A percentile compares a stretch with the other conserved stretches of the same genome.
Evolutionary conservation across 2,329 filamentous ascomycete species (phyloP).

Genomic region (Fusarium keratoplasticum): DNA sequence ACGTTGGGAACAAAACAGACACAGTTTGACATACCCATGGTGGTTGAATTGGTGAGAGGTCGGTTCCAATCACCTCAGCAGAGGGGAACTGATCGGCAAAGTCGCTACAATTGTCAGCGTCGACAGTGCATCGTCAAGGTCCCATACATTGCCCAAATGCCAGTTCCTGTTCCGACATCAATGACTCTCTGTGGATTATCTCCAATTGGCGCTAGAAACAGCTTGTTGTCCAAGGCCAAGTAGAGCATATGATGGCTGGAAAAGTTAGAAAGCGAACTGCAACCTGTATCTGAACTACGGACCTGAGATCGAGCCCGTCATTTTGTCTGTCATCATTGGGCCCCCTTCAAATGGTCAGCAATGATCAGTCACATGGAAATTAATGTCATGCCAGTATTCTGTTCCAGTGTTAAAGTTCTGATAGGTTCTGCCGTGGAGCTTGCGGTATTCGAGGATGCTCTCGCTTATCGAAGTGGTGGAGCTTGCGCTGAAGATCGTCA

Average conservation of each 20-base stretch:
- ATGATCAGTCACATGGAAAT: not conserved
- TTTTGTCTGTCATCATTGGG: constrained; percentile 45
- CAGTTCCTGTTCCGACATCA: not conserved
- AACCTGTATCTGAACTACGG: not conserved
- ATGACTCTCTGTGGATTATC: not conserved
- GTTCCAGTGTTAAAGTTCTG: constrained; percentile 14
- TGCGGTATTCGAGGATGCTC: constrained; percentile 25
- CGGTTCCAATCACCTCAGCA: constrained; percentile 60
- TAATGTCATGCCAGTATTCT: constrained; percentile 31
- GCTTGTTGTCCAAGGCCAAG: not conserved
- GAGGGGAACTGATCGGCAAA: constrained; percentile 56
- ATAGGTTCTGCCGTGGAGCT: constrained; percentile 23
- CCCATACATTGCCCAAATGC: not conserved
- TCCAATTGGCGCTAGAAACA: not conserved
- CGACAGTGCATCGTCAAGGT: no score
- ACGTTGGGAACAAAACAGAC: constrained; percentile 41
- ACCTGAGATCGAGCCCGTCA: constrained; percentile 41
- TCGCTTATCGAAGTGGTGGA: constrained; percentile 17
- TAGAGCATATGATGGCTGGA: not conserved
- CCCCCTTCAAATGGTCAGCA: constrained; percentile 14
- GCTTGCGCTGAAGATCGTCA: constrained; percentile 1
- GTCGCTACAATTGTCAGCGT: constrained; percentile 54
- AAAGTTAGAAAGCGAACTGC: not conserved
- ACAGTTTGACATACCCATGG: constrained; percentile 53
- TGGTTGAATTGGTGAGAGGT: constrained; percentile 68